Percentiles rank a stretch among this genome's conserved stretches.
Evolutionary conservation across 1,139 yeast genomes (phyloP).

Genomic region (Pneumocystis wakefieldiae): DNA sequence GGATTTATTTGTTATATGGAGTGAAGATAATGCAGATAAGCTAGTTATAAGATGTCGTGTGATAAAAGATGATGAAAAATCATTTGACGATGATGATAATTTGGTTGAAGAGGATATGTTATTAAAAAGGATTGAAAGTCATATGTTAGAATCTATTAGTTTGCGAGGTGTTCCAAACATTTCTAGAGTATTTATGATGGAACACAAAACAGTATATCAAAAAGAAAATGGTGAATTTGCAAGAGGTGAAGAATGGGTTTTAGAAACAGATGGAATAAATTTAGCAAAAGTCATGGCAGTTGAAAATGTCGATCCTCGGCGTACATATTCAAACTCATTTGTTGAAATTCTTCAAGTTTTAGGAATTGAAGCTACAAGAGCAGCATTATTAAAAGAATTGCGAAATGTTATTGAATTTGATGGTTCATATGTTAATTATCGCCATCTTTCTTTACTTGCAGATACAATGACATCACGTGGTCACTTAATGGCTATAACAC

Average conservation of each 20-base stretch:
- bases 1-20: slow-evolving; percentile 94
- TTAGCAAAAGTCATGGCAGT: slow-evolving; percentile 89
- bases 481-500: slow-evolving; percentile 94
- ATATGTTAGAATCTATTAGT: slow-evolving; percentile 89
- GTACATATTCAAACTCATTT: slow-evolving; percentile 90
- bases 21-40: slow-evolving; percentile 96
- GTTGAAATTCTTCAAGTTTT: slow-evolving; percentile 88
- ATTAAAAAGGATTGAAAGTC: slow-evolving; percentile 86
- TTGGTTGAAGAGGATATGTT: slow-evolving; percentile 88
- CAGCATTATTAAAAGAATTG: slow-evolving; percentile 84
- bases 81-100: slow-evolving; percentile 82
- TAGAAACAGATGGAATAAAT: slow-evolving; percentile 97
- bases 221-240: slow-evolving; percentile 57
- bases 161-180: slow-evolving; percentile 94
- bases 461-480: slow-evolving; percentile 99
- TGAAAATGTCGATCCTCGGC: slow-evolving; percentile 79
- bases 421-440: slow-evolving; percentile 97
- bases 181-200: slow-evolving; percentile 82
- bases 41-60: slow-evolving; percentile 96
- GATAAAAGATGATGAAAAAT: slow-evolving; percentile 77
- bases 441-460: slow-evolving; percentile 93
- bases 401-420: slow-evolving; percentile 95
- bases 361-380: slow-evolving; percentile 97
- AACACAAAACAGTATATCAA: slow-evolving; percentile 39
- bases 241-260: slow-evolving; percentile 90